Percentiles rank a stretch among this genome's conserved stretches.
These are phyloP conservation scores for Pilasporangium apinafurcum DNA, from an alignment of 352 stramenopile species.

Conservation along the genomic window DNA sequence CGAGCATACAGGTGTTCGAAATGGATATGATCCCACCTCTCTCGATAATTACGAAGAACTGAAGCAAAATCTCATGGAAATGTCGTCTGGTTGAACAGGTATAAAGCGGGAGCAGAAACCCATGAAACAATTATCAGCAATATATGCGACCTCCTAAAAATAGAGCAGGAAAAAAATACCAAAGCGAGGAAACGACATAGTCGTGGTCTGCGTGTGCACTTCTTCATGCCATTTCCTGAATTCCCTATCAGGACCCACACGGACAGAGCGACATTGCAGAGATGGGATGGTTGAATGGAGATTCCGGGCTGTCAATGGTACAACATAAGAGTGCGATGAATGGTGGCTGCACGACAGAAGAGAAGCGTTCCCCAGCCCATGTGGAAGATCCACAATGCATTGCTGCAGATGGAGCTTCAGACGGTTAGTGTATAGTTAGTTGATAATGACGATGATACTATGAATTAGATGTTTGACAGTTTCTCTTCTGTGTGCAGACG, in stretches of 20 bases:
- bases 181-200: too few species aligned
- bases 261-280: neutral
- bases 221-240: neutral
- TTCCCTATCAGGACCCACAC: neutral
- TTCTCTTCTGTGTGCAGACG: constrained; percentile 12
- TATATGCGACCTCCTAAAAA: too few species aligned
- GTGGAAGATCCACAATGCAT: neutral
- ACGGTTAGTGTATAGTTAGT: neutral
- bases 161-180: too few species aligned
- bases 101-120: too few species aligned
- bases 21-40: too few species aligned
- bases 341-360: neutral
- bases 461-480: neutral
- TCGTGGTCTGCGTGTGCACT: too few species aligned
- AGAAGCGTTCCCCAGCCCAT: constrained; percentile 6
- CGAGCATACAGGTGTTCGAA: too few species aligned
- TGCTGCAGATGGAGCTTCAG: neutral
- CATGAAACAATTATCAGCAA: too few species aligned
- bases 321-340: neutral
- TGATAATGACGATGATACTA: neutral
- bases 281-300: constrained; percentile 4
- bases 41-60: too few species aligned
- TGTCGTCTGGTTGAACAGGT: too few species aligned
- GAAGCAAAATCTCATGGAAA: too few species aligned
- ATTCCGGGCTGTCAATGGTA: neutral